Base-by-base conservation (phyloP, 306 rosid genomes). In the Lathyrus aphaca region DNA sequence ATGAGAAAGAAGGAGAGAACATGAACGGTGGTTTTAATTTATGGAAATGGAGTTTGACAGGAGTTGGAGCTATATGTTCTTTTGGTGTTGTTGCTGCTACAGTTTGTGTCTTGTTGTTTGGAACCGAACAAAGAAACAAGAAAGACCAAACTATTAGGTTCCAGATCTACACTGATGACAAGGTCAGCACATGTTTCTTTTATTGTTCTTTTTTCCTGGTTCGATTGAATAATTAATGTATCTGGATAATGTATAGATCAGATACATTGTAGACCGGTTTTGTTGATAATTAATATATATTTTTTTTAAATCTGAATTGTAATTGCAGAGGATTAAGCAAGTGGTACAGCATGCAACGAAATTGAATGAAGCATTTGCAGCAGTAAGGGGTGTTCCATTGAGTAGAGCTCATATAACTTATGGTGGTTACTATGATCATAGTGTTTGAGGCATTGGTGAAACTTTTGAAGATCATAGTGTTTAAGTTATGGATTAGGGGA, bases 1-100 rank as follows among this genome's bases (percentile, higher is more conserved):
- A 56, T 56, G 79, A 48, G 27, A 37, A 38, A 5, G 51, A 72
- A 54, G 81, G 67, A 29, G 82, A 64, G 39, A 76, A 63, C 14
- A 25, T 42, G 2, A 72, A 10, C 17, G 78, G 51, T 3, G 82
- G 81, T 25, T 75, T 82, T 17, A 86, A 83, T 49, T 57, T 90
- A 1, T 85, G 91, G 87, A 92, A 86, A 64, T 82, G 88, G 85
- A 81, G 96, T 61, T 62, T 86, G 14, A 82, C 79, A 32, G 98
- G 98, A 38, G 66, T 93, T 69, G 96, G 98, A 60, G 98, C 96
- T 30, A 93, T 90, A 19, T 93, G 93, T 68, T 85, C 98, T 8
- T 87, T 90, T 64, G 96, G 96, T 19, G 77, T 93, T 81, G 91
- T 91, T 69, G 98, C 92, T 61, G 96, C 91, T 18, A 86, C 98